These are phyloP conservation scores for Parachaetomium inaequale DNA, from an alignment of 495 filamentous ascomycete species.

Conservation along the genomic window DNA sequence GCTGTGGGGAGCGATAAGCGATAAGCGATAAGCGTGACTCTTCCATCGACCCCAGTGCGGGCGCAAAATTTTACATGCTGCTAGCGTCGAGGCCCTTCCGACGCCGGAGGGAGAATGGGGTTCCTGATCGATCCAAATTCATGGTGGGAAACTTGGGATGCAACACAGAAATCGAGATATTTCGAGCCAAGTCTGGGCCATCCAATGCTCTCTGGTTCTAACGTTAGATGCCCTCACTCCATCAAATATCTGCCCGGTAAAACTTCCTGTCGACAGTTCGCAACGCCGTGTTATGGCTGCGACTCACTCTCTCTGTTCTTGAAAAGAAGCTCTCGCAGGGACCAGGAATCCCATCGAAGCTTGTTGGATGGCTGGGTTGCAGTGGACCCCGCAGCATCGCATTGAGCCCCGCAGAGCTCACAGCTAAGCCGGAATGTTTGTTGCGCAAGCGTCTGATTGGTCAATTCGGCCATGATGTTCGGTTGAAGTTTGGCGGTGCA, in stretches of 20 bases:
- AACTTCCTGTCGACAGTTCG: not conserved
- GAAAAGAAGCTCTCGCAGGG: not conserved
- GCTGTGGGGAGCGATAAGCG: constrained; percentile 31
- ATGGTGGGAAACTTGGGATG: too few relatives aligned
- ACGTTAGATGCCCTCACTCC: too few relatives aligned
- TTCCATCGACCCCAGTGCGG: constrained; percentile 17
- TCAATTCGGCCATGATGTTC: not conserved
- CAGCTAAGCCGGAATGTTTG: not conserved
- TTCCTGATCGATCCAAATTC: too few relatives aligned
- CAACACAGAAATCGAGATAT: too few relatives aligned
- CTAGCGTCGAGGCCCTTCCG: constrained; percentile 13
- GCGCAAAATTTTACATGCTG: constrained; percentile 16
- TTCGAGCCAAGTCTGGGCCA: too few relatives aligned
- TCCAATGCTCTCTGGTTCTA: too few relatives aligned
- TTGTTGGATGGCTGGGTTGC: not conserved
- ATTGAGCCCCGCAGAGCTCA: not conserved
- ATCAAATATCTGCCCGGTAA: not conserved
- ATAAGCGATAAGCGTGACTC: constrained; percentile 33
- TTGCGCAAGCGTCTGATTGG: not conserved
- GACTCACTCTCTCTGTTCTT: not conserved
- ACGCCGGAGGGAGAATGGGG: constrained; percentile 14
- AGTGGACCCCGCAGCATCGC: not conserved
- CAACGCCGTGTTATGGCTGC: too few relatives aligned
- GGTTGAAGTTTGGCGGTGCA: constrained; percentile 3
- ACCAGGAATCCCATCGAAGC: not conserved